Base-by-base conservation (phyloP, 345 rosid genomes). In the Pseudoturritis turrita region DNA sequence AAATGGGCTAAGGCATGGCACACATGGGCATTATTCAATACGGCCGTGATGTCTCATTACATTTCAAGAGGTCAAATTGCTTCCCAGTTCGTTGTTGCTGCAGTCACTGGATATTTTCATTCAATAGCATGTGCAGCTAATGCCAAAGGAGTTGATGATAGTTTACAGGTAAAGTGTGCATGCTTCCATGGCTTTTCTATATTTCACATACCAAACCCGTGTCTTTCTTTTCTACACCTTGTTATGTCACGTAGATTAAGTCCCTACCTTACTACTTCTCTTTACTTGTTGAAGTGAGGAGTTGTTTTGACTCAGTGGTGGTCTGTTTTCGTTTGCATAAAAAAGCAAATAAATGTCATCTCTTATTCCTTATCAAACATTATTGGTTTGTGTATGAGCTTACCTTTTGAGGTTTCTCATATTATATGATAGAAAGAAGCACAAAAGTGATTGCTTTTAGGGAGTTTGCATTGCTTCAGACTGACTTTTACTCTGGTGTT, bases 1-100 rank as follows among this genome's bases (percentile, higher is more conserved):
- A 82, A 89, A 74, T 89, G 99, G 99, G 90, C 87, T 50, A 95
- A 89, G 77, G 96, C 98, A 81, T 95, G 99, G 99, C 99, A 95
- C 61, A 81, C 79, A 28, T 95, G 98, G 99, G 99, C 99, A 28
- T 82, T 91, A 81, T 95, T 95, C 80, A 95, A 91, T 78, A 95
- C 99, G 12, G 96, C 94, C 54, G 99, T 88, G 63, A 95, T 95
- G 98, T 89, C 99, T 45, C 92, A 91, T 78, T 95, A 91, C 70
- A 88, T 94, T 28, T 8, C 83, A 49, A 84, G 83, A 82, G 89
- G 96, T 73, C 83, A 89, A 22, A 29, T 61, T 64, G 91, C 94
- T 39, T 82, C 98, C 9, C 92, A 85, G 75, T 88, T 78, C 63
- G 99, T 91, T 74, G 98, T 87, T 72, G 84, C 85, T 72, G 99